Conservation (phyloP, 148 eudicot genomes). For the Drosera capensis region DNA sequence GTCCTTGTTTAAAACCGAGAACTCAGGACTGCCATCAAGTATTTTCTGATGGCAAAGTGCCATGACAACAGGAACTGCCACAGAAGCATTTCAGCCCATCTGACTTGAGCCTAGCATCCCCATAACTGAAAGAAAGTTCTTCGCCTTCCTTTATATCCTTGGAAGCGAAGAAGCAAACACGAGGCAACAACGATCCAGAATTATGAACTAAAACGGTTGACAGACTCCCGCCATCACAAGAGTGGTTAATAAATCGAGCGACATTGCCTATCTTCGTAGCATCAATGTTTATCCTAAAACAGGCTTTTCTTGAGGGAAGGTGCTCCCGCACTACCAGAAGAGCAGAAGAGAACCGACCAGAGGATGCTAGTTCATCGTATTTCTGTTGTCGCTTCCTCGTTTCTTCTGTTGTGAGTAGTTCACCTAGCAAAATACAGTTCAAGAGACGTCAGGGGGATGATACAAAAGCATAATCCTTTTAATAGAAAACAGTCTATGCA, state of each 20-base stretch:
- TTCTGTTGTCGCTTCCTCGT: slow-evolving; percentile 47
- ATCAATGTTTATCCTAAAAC: slow-evolving; percentile 76
- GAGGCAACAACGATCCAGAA: slow-evolving; percentile 60
- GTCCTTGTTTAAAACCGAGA: too few species aligned
- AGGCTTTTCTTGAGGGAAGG: slow-evolving; percentile 77
- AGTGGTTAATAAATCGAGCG: slow-evolving; percentile 76
- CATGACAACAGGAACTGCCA: slow-evolving; percentile 47
- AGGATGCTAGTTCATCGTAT: slow-evolving; percentile 43
- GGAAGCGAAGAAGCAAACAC: slow-evolving; percentile 61
- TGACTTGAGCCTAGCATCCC: slow-evolving; percentile 30
- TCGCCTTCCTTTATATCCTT: slow-evolving; percentile 48
- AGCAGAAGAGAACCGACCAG: slow-evolving; percentile 38
- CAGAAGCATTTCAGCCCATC: slow-evolving; percentile 59
- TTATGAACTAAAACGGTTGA: slow-evolving; percentile 44
- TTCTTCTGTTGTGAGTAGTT: slow-evolving; percentile 72
- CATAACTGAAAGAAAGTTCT: slow-evolving; percentile 83
- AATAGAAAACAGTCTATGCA: not conserved
- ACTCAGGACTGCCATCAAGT: too few species aligned
- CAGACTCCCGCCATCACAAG: slow-evolving; percentile 85
- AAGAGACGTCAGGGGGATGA: not conserved
- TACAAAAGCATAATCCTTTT: not conserved
- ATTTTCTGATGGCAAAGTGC: slow-evolving; percentile 68
- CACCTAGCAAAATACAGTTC: slow-evolving; percentile 26
- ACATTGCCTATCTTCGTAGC: slow-evolving; percentile 67
- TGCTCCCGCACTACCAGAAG: slow-evolving; percentile 77